Percentiles rank a stretch among this genome's conserved stretches.
phyloP scores from a whole-genome alignment of 257 asterid species.

The Fraxinus excelsior region DNA sequence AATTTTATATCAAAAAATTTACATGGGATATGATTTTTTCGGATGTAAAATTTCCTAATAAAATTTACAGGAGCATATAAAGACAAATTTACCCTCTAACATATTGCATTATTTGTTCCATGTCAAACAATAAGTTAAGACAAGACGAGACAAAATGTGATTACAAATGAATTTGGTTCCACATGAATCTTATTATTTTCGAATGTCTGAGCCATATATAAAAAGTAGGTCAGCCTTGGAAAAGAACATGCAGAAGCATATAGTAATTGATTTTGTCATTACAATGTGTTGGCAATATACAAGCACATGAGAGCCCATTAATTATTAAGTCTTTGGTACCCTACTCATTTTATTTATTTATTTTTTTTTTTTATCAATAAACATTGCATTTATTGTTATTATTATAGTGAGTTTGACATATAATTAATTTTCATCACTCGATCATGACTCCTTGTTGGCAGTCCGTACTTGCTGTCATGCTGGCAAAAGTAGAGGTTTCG shows the following conservation, averaged over 20 bases:
- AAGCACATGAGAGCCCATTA: conserved; percentile 36
- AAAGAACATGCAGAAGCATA: conserved; percentile 28
- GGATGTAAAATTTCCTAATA: too few relatives aligned
- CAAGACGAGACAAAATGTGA: conserved; percentile 24
- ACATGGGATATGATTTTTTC: too few relatives aligned
- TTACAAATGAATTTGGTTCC: conserved; percentile 33
- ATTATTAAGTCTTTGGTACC: conserved; percentile 13
- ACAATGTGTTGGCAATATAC: conserved; percentile 23
- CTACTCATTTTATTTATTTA: neutral
- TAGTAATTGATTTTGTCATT: conserved; percentile 29
- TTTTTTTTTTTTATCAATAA: neutral
- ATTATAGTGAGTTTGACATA: neutral
- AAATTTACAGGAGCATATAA: too few relatives aligned
- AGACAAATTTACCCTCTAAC: neutral
- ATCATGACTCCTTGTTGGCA: neutral
- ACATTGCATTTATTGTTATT: neutral
- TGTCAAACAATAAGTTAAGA: neutral
- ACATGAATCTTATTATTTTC: conserved; percentile 30
- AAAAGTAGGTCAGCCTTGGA: conserved; percentile 23
- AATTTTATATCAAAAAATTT: too few relatives aligned
- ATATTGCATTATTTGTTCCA: neutral
- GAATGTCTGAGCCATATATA: conserved; percentile 24
- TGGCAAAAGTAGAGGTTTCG: too few relatives aligned
- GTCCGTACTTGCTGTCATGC: too few relatives aligned
- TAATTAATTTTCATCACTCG: neutral